Conservation (phyloP, 345 rosid species). For the Pugionium dolabratum region DNA sequence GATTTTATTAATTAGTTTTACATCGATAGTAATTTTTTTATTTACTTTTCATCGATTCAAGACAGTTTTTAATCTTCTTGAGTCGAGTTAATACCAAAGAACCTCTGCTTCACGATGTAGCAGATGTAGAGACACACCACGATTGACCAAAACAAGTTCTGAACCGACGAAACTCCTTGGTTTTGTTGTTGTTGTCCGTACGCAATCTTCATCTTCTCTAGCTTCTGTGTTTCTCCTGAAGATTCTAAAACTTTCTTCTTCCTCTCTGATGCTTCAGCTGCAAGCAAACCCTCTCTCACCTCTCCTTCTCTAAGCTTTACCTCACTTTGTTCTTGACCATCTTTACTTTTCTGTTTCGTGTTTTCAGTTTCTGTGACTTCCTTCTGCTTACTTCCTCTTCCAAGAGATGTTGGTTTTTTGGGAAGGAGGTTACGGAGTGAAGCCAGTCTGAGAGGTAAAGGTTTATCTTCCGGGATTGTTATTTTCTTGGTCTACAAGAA, state of each 20-base stretch:
- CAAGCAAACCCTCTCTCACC: conserved; percentile 31
- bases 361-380: conserved; percentile 29
- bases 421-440: conserved; percentile 42
- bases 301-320: conserved; percentile 18
- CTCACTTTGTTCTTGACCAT: conserved; percentile 16
- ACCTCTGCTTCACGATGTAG: conserved; percentile 41
- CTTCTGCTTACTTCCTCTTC: conserved; percentile 36
- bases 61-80: conserved; percentile 16
- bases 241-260: conserved; percentile 35
- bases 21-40: conserved; percentile 17
- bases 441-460: conserved; percentile 35
- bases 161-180: conserved; percentile 30
- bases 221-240: conserved; percentile 25
- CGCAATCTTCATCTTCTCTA: conserved; percentile 29
- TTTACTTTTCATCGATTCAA: not conserved
- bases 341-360: conserved; percentile 16
- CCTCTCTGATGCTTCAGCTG: conserved; percentile 37
- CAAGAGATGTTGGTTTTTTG: conserved; percentile 25
- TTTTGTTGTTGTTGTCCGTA: conserved; percentile 25
- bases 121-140: conserved; percentile 37
- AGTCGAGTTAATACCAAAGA: conserved; percentile 30
- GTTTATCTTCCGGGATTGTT: conserved; percentile 50
- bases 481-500: conserved; percentile 57
- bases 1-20: conserved; percentile 24
- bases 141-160: conserved; percentile 38